A percentile compares a stretch with the other conserved stretches of the same genome.
Conservation (phyloP, 2,329 filamentous ascomycete species). For the Monilinia aucupariae region DNA sequence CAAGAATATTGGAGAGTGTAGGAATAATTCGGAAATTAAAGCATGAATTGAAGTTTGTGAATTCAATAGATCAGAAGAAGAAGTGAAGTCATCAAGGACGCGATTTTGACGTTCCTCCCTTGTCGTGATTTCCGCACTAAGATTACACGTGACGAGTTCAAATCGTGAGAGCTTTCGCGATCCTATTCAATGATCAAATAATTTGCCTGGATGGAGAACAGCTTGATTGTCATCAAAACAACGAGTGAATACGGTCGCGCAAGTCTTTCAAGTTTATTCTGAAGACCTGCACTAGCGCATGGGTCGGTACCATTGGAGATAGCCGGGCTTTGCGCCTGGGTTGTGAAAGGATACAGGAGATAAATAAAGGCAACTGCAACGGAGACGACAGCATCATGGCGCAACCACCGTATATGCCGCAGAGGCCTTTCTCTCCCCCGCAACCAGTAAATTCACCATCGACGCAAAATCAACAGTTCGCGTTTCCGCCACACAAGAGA, state of each 20-base stretch:
- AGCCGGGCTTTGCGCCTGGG: constrained; percentile 34
- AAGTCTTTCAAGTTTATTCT: neutral
- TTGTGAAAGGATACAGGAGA: constrained; percentile 26
- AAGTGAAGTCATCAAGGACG: constrained; percentile 10
- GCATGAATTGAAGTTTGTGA: neutral
- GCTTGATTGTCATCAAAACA: constrained; percentile 17
- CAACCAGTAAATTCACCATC: constrained; percentile 51
- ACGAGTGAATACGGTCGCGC: constrained; percentile 14
- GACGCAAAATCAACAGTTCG: constrained; percentile 50
- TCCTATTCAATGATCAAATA: constrained; percentile 13
- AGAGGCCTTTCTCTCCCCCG: constrained; percentile 58
- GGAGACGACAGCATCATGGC: constrained; percentile 29
- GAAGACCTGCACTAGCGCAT: constrained; percentile 23
- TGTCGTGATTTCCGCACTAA: constrained; percentile 4
- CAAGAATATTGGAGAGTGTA: neutral
- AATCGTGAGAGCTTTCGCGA: constrained; percentile 17
- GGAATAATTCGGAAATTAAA: neutral
- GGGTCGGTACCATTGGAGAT: constrained; percentile 27
- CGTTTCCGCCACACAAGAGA: constrained; percentile 66
- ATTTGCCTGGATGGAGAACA: constrained; percentile 1
- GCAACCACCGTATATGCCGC: constrained; percentile 40
- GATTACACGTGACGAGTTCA: constrained; percentile 4
- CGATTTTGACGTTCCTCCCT: constrained; percentile 14
- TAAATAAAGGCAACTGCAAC: constrained; percentile 19
- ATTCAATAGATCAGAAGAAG: neutral